A percentile compares a stretch with the other conserved stretches of the same genome.
phyloP scores from a whole-genome alignment of 1,139 yeast genomes.

The Kodamaea anthophila region DNA sequence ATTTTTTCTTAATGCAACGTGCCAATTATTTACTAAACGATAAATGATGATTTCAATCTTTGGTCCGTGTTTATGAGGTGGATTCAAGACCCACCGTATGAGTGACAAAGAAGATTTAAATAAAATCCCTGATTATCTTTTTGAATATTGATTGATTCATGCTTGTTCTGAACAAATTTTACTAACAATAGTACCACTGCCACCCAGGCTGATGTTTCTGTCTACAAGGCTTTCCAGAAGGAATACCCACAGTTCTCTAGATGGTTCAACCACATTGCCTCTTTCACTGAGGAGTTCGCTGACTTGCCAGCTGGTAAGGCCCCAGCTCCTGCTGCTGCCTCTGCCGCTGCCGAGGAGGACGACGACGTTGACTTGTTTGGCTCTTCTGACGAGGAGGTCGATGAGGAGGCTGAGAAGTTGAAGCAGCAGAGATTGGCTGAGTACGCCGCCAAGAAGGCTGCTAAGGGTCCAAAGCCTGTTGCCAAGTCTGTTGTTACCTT shows the following conservation, averaged over 20 bases:
- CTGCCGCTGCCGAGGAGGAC: slow-evolving; percentile 75
- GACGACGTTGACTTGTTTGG: slow-evolving; percentile 94
- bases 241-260: slow-evolving; percentile 93
- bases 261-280: slow-evolving; percentile 98
- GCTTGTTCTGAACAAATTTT: slow-evolving; percentile 6
- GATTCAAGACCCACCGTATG: slow-evolving; percentile 90
- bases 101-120: slow-evolving; percentile 63
- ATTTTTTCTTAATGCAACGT: slow-evolving; percentile 3
- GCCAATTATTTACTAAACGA: slow-evolving; percentile 3
- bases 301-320: slow-evolving; percentile 74
- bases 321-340: slow-evolving; percentile 50
- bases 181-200: slow-evolving; percentile 62
- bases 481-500: slow-evolving; percentile 96
- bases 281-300: slow-evolving; percentile 79
- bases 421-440: slow-evolving; percentile 97
- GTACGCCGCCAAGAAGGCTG: slow-evolving; percentile 96
- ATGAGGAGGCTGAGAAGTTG: slow-evolving; percentile 93
- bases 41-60: slow-evolving; percentile 64
- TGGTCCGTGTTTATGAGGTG: slow-evolving; percentile 98
- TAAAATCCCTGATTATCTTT: slow-evolving; percentile 29
- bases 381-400: slow-evolving; percentile 89
- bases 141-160: slow-evolving; percentile 3
- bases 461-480: slow-evolving; percentile 96
- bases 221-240: slow-evolving; percentile 90
- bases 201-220: slow-evolving; percentile 93